phyloP scores from a whole-genome alignment of 2,329 filamentous ascomycete species.

The Fusarium nodosum region DNA sequence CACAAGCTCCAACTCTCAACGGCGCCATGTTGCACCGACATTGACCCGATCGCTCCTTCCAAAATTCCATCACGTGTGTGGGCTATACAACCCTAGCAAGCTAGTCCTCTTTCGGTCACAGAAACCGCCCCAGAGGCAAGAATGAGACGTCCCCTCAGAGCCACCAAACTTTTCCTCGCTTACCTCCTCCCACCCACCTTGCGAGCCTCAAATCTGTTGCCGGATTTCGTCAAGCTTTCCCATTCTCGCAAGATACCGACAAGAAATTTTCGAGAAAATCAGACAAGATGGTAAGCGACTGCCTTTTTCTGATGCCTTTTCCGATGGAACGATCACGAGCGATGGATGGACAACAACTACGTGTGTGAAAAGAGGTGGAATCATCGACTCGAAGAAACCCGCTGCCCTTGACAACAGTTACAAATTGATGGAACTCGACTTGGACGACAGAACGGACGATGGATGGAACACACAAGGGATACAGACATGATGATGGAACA shows the following conservation, averaged over 20 bases:
- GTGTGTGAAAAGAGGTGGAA: slow-evolving; percentile 41
- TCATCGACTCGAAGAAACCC: slow-evolving; percentile 27
- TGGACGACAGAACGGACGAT: slow-evolving; percentile 21
- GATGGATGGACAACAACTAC: slow-evolving; percentile 41
- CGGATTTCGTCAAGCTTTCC: slow-evolving; percentile 67
- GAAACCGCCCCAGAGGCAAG: slow-evolving; percentile 56
- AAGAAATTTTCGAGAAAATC: slow-evolving; percentile 62
- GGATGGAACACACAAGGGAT: slow-evolving; percentile 31
- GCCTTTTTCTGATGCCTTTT: slow-evolving; percentile 36
- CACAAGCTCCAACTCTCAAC: slow-evolving; percentile 35
- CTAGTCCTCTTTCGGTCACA: slow-evolving; percentile 57
- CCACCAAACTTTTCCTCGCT: slow-evolving; percentile 65
- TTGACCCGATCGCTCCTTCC: background rate
- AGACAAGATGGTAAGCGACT: slow-evolving; percentile 77
- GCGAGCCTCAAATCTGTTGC: slow-evolving; percentile 68
- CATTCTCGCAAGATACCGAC: slow-evolving; percentile 62
- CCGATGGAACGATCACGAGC: slow-evolving; percentile 42
- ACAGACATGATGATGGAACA: slow-evolving; percentile 40
- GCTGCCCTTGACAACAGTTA: slow-evolving; percentile 37
- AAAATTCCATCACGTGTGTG: slow-evolving; percentile 55
- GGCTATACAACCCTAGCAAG: slow-evolving; percentile 56
- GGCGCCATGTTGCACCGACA: slow-evolving; percentile 47
- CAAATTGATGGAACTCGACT: slow-evolving; percentile 37
- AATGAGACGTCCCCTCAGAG: slow-evolving; percentile 53
- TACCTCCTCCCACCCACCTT: slow-evolving; percentile 62